Percentiles rank a stretch among this genome's conserved stretches.
These are phyloP conservation scores for Eurotiales sp. DNA, from an alignment of 2,329 filamentous ascomycete species.

Conservation along the genomic window DNA sequence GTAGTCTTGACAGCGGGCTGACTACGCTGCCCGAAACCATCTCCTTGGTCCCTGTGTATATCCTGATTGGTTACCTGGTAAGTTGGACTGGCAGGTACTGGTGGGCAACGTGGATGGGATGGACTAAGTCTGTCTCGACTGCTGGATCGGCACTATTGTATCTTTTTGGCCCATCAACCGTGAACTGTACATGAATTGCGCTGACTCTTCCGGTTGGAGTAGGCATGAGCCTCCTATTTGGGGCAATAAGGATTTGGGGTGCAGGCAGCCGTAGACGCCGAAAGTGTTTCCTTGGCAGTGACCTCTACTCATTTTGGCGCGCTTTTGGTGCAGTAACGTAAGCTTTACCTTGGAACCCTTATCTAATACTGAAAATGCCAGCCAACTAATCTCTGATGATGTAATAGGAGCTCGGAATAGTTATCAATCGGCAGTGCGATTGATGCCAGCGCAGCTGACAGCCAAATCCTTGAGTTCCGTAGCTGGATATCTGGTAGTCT, in stretches of 20 bases:
- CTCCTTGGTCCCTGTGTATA: constrained; percentile 59
- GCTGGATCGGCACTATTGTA: constrained; percentile 40
- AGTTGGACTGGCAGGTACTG: constrained; percentile 58
- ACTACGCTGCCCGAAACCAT: constrained; percentile 58
- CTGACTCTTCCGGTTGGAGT: constrained; percentile 57
- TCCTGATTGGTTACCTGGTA: constrained; percentile 47
- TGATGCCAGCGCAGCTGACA: constrained; percentile 26
- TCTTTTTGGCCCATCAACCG: not conserved
- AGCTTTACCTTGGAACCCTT: not conserved
- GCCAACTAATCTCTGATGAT: no score
- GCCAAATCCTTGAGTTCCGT: no score
- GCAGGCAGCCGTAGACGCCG: constrained; percentile 56
- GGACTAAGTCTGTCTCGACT: constrained; percentile 56
- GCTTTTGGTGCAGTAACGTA: constrained; percentile 53
- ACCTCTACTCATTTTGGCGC: constrained; percentile 64
- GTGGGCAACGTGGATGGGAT: constrained; percentile 59
- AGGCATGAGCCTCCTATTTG: constrained; percentile 62
- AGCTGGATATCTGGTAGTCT: no score
- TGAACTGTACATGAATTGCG: constrained; percentile 53
- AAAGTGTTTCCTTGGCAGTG: constrained; percentile 57
- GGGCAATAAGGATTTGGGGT: constrained; percentile 60
- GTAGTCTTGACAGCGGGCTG: constrained; percentile 52
- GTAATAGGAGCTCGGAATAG: constrained; percentile 51
- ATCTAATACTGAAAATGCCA: not conserved
- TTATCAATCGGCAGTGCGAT: constrained; percentile 64